A percentile compares a stretch with the other conserved stretches of the same genome.
Conservation (phyloP, 1,284 basidiomycete genomes). For the Tilletia caries region DNA sequence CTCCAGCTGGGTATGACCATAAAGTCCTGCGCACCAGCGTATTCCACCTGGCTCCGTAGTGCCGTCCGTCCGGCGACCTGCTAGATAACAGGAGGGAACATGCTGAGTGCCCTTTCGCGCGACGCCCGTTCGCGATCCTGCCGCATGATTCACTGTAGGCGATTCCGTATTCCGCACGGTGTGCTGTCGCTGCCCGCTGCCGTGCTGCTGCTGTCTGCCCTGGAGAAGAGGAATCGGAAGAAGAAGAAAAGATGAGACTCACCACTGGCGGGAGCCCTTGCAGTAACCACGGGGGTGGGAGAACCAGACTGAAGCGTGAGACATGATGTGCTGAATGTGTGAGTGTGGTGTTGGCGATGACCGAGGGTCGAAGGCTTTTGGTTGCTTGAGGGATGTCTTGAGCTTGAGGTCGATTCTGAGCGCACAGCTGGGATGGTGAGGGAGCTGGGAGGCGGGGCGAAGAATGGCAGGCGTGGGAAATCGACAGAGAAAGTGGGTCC, state of each 20-base stretch:
- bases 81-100: too few species aligned
- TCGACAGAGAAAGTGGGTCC: too few species aligned
- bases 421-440: background rate
- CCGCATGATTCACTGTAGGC: too few species aligned
- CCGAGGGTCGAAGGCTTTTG: conserved; percentile 26
- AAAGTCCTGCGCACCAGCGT: too few species aligned
- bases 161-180: too few species aligned
- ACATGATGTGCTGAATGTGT: conserved; percentile 46
- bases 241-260: conserved; percentile 23
- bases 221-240: too few species aligned
- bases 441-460: background rate
- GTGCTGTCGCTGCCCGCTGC: too few species aligned
- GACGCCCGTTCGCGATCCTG: too few species aligned
- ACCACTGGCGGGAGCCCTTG: conserved; percentile 52
- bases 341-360: conserved; percentile 23
- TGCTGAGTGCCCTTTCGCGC: too few species aligned
- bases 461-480: background rate
- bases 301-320: conserved; percentile 51
- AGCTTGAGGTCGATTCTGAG: background rate
- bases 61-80: too few species aligned
- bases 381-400: background rate
- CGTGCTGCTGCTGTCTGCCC: background rate
- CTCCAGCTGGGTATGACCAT: too few species aligned
- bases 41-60: too few species aligned
- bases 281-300: conserved; percentile 47